phyloP scores from a whole-genome alignment of 768 basidiomycete species.

The Termitomyces sp. region DNA sequence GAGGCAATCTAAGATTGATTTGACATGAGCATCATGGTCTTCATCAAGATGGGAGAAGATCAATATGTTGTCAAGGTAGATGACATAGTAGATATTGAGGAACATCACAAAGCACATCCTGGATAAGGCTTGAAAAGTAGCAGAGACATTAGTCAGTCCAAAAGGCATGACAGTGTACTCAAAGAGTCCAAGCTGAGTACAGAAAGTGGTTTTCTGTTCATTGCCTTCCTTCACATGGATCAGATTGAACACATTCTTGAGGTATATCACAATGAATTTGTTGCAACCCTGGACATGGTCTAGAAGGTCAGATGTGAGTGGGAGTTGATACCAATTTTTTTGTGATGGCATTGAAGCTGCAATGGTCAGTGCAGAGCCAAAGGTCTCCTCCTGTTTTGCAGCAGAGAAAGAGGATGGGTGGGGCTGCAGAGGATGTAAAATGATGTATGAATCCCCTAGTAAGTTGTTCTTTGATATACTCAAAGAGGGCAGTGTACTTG shows the following conservation, averaged over 20 bases:
- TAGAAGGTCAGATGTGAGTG: too few relatives aligned
- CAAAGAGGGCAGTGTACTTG: too few relatives aligned
- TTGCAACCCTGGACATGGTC: too few relatives aligned
- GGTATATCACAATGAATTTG: too few relatives aligned
- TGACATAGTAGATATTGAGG: conserved; percentile 25
- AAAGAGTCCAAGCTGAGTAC: too few relatives aligned
- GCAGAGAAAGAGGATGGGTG: conserved; percentile 1
- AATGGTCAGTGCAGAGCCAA: conserved; percentile 21
- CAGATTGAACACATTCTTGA: too few relatives aligned
- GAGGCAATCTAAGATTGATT: conserved; percentile 27
- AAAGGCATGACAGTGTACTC: too few relatives aligned
- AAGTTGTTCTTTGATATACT: too few relatives aligned
- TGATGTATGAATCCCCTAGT: too few relatives aligned
- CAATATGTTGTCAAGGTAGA: not conserved
- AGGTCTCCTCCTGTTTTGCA: conserved; percentile 30
- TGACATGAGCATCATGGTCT: not conserved
- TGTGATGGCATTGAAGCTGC: too few relatives aligned
- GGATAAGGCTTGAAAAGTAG: conserved; percentile 28
- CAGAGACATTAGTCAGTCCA: not conserved
- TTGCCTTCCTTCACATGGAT: conserved; percentile 25
- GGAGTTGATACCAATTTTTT: too few relatives aligned
- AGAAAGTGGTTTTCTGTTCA: conserved; percentile 40
- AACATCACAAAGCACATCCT: conserved; percentile 33
- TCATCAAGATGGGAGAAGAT: not conserved
- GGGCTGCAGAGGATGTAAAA: too few relatives aligned